These are phyloP conservation scores for Dendrobium chrysotoxum DNA, from an alignment of 106 monocot genomes.

Conservation along the genomic window DNA sequence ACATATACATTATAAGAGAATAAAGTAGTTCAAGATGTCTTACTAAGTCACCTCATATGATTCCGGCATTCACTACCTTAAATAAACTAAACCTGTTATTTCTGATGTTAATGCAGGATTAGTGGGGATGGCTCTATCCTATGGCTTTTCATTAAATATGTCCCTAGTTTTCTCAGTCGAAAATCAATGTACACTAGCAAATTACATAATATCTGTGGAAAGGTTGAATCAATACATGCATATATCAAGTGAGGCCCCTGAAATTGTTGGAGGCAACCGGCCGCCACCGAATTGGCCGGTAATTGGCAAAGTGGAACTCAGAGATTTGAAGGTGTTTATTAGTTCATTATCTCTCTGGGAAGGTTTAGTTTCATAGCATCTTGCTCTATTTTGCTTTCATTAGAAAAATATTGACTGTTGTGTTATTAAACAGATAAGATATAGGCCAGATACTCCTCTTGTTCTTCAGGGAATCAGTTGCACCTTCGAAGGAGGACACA, in stretches of 20 bases:
- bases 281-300: constrained; percentile 66
- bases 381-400: not conserved
- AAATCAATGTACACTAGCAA: constrained; percentile 80
- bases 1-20: not conserved
- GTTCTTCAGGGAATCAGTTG: constrained; percentile 77
- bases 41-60: not conserved
- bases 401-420: not conserved
- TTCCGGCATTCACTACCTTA: not conserved
- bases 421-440: constrained; percentile 49
- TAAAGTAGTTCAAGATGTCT: not conserved
- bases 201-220: constrained; percentile 90
- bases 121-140: constrained; percentile 88
- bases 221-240: constrained; percentile 87
- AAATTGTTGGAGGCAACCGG: constrained; percentile 48
- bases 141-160: constrained; percentile 86
- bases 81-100: not conserved
- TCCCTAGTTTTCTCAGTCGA: constrained; percentile 70
- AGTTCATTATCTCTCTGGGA: not conserved
- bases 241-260: constrained; percentile 74
- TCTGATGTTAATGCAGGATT: constrained; percentile 52
- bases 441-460: constrained; percentile 54
- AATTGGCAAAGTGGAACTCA: constrained; percentile 68
- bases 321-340: constrained; percentile 69
- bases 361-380: not conserved
- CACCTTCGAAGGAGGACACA: constrained; percentile 68